Conservation (phyloP, 1,284 basidiomycete species). For the Moesziomyces sp. region DNA sequence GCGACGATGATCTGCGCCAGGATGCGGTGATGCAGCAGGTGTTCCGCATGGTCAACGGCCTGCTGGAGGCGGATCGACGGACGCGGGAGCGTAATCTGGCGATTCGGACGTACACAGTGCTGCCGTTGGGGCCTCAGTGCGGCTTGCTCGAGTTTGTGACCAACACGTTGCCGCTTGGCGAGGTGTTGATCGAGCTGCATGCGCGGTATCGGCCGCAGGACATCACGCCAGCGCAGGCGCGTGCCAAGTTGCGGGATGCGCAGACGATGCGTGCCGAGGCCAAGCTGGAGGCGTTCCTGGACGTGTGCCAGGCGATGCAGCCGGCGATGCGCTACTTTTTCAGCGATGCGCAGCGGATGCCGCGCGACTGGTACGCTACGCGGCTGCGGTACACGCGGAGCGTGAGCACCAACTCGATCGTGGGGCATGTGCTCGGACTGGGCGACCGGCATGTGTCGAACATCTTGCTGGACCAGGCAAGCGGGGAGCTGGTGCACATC, state of each 20-base stretch:
- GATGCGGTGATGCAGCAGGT: slow-evolving; percentile 99
- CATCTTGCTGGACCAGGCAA: slow-evolving; percentile 84
- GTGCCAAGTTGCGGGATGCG: slow-evolving; percentile 35
- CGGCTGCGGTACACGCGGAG: slow-evolving; percentile 88
- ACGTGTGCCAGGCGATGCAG: slow-evolving; percentile 74
- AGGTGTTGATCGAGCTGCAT: slow-evolving; percentile 77
- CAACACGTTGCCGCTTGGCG: slow-evolving; percentile 78
- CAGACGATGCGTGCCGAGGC: slow-evolving; percentile 28
- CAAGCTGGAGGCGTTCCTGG: slow-evolving; percentile 70
- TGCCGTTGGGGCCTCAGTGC: slow-evolving; percentile 82
- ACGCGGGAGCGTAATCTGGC: slow-evolving; percentile 79
- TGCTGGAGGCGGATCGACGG: slow-evolving; percentile 79
- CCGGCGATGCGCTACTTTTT: slow-evolving; percentile 96
- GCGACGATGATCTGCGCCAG: slow-evolving; percentile 87
- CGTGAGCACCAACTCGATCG: slow-evolving; percentile 91
- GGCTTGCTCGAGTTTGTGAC: slow-evolving; percentile 92
- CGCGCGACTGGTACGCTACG: slow-evolving; percentile 92
- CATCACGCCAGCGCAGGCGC: slow-evolving; percentile 42
- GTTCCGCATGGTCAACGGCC: slow-evolving; percentile 86
- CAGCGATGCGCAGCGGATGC: slow-evolving; percentile 85
- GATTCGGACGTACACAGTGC: slow-evolving; percentile 86
- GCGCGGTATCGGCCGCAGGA: slow-evolving; percentile 40
- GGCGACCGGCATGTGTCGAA: slow-evolving; percentile 94
- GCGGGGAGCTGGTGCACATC: slow-evolving; percentile 91
- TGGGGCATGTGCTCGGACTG: slow-evolving; percentile 90